phyloP scores from a whole-genome alignment of 2,329 filamentous ascomycete genomes.

The Colletotrichum cordylinicola region DNA sequence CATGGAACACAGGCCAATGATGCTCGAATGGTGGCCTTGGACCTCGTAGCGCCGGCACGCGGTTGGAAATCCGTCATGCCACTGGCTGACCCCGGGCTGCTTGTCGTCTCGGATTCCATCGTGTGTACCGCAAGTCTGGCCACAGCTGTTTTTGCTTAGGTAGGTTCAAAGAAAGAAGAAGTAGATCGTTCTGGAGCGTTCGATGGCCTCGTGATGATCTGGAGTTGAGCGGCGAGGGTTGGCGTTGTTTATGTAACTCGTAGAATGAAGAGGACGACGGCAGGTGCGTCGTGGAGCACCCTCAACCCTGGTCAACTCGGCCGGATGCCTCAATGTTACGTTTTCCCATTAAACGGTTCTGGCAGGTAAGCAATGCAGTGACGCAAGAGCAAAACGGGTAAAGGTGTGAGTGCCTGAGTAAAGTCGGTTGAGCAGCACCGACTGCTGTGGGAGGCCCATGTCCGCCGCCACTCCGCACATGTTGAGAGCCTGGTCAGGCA shows the following conservation, averaged over 20 bases:
- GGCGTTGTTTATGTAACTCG: slow-evolving; percentile 19
- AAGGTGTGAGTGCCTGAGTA: neutral
- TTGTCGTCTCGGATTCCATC: neutral
- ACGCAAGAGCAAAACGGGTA: neutral
- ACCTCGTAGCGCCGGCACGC: slow-evolving; percentile 22
- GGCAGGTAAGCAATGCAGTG: neutral
- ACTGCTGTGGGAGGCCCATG: neutral
- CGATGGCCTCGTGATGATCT: neutral
- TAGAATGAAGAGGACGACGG: neutral
- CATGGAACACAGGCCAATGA: slow-evolving; percentile 54
- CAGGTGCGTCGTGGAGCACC: neutral
- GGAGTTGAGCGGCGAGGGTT: neutral
- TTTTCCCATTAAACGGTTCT: neutral
- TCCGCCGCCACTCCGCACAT: neutral
- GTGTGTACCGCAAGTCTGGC: neutral
- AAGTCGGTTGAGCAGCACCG: neutral
- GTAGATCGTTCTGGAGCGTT: neutral
- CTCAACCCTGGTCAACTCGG: neutral
- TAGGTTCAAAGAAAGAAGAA: neutral
- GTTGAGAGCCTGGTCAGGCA: neutral
- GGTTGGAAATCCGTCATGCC: neutral
- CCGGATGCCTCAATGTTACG: slow-evolving; percentile 9
- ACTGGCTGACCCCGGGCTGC: slow-evolving; percentile 1
- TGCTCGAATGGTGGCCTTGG: slow-evolving; percentile 43
- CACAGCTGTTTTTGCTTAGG: neutral